phyloP scores from a whole-genome alignment of 495 filamentous ascomycete species.

The Endocarpon pusillum region DNA sequence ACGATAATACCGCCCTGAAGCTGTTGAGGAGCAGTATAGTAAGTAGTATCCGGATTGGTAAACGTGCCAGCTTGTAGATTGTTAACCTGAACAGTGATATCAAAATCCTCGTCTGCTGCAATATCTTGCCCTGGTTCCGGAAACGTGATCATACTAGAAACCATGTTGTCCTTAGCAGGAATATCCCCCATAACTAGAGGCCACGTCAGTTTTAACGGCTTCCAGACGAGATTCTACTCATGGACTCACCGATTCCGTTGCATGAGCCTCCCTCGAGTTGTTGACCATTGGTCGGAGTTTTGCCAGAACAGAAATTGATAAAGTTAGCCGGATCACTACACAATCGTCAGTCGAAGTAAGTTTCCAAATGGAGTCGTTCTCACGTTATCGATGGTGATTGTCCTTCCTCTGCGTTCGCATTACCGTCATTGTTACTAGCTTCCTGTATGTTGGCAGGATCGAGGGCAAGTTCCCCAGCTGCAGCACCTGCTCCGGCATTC shows the following conservation, averaged over 20 bases:
- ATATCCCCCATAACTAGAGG: slow-evolving; percentile 53
- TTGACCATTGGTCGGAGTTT: slow-evolving; percentile 51
- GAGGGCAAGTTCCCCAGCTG: slow-evolving; percentile 19
- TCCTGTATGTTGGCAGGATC: slow-evolving; percentile 30
- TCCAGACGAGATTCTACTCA: neutral
- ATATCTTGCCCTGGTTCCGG: slow-evolving; percentile 33
- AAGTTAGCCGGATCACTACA: no score
- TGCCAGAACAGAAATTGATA: slow-evolving; percentile 51
- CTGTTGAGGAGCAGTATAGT: slow-evolving; percentile 52
- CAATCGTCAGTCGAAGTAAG: slow-evolving; percentile 15
- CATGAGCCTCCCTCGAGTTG: slow-evolving; percentile 51
- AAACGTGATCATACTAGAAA: slow-evolving; percentile 44
- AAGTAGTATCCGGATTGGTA: slow-evolving; percentile 40
- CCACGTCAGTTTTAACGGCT: slow-evolving; percentile 8
- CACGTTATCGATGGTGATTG: slow-evolving; percentile 39
- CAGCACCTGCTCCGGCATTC: no score
- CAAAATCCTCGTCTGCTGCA: slow-evolving; percentile 32
- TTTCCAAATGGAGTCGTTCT: slow-evolving; percentile 8
- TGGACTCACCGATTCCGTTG: slow-evolving; percentile 36
- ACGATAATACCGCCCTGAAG: slow-evolving; percentile 38
- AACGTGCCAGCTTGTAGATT: slow-evolving; percentile 50
- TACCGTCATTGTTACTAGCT: slow-evolving; percentile 23
- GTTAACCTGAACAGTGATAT: slow-evolving; percentile 37
- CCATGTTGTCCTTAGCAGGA: slow-evolving; percentile 42
- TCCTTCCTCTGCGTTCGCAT: slow-evolving; percentile 22